phyloP scores from a whole-genome alignment of 1,284 basidiomycete genomes.

The Cryptococcus deneoformans region DNA sequence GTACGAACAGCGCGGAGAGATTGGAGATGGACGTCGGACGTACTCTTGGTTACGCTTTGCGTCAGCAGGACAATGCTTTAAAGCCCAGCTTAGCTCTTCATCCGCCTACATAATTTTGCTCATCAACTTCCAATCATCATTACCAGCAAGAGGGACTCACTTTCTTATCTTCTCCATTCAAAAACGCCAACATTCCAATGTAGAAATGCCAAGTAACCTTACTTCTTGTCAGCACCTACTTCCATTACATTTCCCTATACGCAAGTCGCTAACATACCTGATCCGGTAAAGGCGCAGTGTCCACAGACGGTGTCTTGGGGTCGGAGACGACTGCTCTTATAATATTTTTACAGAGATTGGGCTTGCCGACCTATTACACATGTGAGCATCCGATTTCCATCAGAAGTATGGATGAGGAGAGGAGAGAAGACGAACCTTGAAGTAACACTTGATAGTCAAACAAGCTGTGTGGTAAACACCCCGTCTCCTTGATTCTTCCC shows the following conservation, averaged over 20 bases:
- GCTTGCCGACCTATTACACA: constrained; percentile 62
- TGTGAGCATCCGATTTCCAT: constrained; percentile 49
- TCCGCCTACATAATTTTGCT: constrained; percentile 59
- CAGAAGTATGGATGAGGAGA: not conserved
- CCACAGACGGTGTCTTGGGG: constrained; percentile 74
- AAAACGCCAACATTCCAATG: constrained; percentile 86
- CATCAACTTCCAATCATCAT: not conserved
- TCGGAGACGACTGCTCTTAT: constrained; percentile 83
- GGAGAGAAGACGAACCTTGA: constrained; percentile 60
- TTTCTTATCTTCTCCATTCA: constrained; percentile 82
- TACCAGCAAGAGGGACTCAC: not conserved
- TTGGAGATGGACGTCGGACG: constrained; percentile 31
- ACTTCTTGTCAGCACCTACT: constrained; percentile 49
- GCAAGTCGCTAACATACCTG: constrained; percentile 58
- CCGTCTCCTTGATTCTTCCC: constrained; percentile 79
- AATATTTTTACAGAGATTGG: constrained; percentile 88
- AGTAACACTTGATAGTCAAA: constrained; percentile 89
- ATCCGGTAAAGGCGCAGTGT: constrained; percentile 74
- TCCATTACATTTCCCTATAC: constrained; percentile 47
- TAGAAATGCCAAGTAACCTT: constrained; percentile 77
- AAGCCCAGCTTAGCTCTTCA: constrained; percentile 74
- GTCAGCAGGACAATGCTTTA: constrained; percentile 69
- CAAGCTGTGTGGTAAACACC: constrained; percentile 94
- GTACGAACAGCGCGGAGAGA: not conserved
- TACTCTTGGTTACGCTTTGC: constrained; percentile 77